Base-by-base conservation (phyloP, 179 eudicot genomes). In the Vitellaria paradoxa region DNA sequence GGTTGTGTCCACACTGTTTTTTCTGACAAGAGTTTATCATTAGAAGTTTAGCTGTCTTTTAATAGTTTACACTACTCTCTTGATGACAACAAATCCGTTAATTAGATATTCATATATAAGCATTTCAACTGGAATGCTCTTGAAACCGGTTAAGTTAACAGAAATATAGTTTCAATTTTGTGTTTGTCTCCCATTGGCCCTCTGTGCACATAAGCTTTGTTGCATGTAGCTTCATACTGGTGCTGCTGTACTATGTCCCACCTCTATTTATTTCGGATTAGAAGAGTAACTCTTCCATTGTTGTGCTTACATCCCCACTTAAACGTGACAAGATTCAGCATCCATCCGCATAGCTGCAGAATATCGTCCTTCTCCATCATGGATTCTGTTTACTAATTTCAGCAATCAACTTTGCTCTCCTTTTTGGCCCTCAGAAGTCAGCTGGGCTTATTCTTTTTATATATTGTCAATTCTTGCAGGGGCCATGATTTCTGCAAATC, bases 401-500 rank as follows among this genome's bases (percentile, higher is more conserved):
- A 12, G 55, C 37, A 57, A 57, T 69, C 26, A 15, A 20, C 45
- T 70, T 0, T 56, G 14, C 23, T 77, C 45, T 60, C 13, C 30
- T 11, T 20, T 26, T 10, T 21, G 10, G 37, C 13, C 6, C 45
- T 60, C 23, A 24, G 0, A 15, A 18, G 9, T 66, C 13, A 42
- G 55, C 50, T 17, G 8, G 53, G 13, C 20, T 40, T 50, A 26
- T 50, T 68, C 11, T n/a, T 59, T 70, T 1, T 71, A 9, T 13
- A 55, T n/a, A 13, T 52, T 76, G 17, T 73, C 55, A 23, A 66
- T 40, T 42, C 12, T 21, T 80, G 78, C 90, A 96, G 98, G 70
- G 88, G 88, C 37, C 83, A 83, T 78, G 99, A 92, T 81, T 96
- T 89, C 81, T 87, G 90, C 83, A 91, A 87, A 79, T 79, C 98